Evolutionary conservation across 2,329 filamentous ascomycete genomes (phyloP).

Genomic region (Paecilomyces fulvus): DNA sequence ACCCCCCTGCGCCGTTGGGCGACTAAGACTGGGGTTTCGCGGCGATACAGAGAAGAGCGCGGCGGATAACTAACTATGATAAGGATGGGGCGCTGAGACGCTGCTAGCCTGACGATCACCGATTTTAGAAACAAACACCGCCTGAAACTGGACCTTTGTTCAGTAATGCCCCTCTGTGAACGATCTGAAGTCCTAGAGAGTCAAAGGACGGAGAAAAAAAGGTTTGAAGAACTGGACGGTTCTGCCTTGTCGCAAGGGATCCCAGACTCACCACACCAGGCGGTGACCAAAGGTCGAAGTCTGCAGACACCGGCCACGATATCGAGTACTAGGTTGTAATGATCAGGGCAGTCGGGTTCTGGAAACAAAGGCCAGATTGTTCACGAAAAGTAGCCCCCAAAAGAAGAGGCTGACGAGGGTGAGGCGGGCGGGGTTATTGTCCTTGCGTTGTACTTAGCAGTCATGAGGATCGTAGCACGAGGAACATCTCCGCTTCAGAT

Average conservation of each 20-base stretch:
- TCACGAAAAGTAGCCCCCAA: not conserved
- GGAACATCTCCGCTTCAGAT: not conserved
- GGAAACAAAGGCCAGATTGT: not conserved
- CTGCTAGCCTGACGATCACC: not conserved
- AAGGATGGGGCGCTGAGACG: not conserved
- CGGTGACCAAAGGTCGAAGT: not conserved
- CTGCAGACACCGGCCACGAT: not conserved
- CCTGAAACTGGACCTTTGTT: not conserved
- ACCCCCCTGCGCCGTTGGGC: not conserved
- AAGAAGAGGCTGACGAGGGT: not conserved
- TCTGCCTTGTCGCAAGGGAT: not conserved
- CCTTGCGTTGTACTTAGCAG: not conserved
- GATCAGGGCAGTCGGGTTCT: not conserved
- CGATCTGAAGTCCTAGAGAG: not conserved
- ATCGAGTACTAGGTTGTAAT: not conserved
- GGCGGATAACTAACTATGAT: too few relatives aligned
- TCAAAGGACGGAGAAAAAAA: not conserved
- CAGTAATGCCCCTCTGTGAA: not conserved
- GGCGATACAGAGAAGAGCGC: not conserved
- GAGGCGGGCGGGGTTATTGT: not conserved
- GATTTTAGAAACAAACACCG: not conserved
- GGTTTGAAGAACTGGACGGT: not conserved
- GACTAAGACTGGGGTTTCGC: not conserved
- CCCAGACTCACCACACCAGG: not conserved
- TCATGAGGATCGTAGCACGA: not conserved